Base-by-base conservation (phyloP, 805 yeast species). In the Torulaspora franciscae region DNA sequence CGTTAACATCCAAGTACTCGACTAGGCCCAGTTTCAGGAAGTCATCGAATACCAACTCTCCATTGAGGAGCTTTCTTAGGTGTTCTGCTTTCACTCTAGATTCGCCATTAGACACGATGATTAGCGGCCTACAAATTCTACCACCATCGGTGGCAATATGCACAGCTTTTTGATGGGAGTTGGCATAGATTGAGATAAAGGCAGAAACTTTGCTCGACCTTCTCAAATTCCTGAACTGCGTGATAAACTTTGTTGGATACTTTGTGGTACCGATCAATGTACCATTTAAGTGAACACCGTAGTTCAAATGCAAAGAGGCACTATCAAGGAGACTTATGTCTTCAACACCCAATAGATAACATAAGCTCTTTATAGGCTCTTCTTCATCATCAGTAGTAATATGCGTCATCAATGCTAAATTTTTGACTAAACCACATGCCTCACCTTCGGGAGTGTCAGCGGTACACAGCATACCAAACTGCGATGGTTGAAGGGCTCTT, bases 361-460 rank as follows among this genome's bases (percentile, higher is more conserved):
- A 88, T 27, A 90, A 70, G 44, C 77, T 77, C 50, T 75, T 77
- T 32, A 93, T 80, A 13, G 99, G 98, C 7, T 75, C 85, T 59
- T 91, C 97, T 65, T 93, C 99, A 57, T 88, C 97, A 67, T 93
- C 99, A 1, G 99, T 91, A 4, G 99, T 93, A 59, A 93, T 93
- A 67, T 93, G 99, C 8, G 99, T 93, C 99, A 93, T 93, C 37
- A 93, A 74, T 1, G 99, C 99, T 65, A 93, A 73, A 63, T 93
- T 93, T 69, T 93, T 93, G 29, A 93, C 99, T 66, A 93, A 76
- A 61, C 99, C 99, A 80, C 99, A 93, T 0, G 99, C 99, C 69
- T 93, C 99, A 75, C 99, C 99, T 76, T 93, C 99, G 1, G 99
- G 99, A 0, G 99, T 93, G 76, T 93, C 99, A 0, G 98, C 86